A percentile compares a stretch with the other conserved stretches of the same genome.
Conservation (phyloP, 1,284 basidiomycete genomes). For the Waitea zeae region DNA sequence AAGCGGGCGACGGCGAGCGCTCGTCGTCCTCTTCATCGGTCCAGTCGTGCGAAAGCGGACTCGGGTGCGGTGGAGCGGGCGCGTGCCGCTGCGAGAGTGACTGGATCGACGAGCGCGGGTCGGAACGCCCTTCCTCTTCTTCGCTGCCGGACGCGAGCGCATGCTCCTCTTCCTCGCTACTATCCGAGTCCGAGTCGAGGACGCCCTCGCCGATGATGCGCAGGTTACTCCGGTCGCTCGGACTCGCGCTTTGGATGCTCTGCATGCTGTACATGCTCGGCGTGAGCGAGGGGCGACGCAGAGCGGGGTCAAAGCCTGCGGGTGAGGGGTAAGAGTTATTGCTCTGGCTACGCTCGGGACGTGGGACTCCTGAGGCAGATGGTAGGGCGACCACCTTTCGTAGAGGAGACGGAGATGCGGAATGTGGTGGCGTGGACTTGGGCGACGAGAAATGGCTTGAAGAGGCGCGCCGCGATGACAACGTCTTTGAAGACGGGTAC, state of each 20-base stretch:
- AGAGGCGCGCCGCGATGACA: too few species aligned
- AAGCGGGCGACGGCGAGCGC: conserved; percentile 24
- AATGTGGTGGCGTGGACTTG: too few species aligned
- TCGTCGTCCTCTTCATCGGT: conserved; percentile 21
- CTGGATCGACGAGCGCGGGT: conserved; percentile 5
- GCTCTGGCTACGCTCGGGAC: conserved; percentile 12
- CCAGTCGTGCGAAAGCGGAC: conserved; percentile 38
- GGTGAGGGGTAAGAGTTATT: conserved; percentile 4
- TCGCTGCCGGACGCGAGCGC: conserved; percentile 2
- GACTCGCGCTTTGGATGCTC: conserved; percentile 6
- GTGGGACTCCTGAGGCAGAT: conserved; percentile 18
- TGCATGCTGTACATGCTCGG: background rate
- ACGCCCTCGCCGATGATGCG: conserved; percentile 60
- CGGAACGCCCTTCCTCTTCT: background rate
- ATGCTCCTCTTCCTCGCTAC: conserved; percentile 10
- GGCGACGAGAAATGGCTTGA: too few species aligned
- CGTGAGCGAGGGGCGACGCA: conserved; percentile 7
- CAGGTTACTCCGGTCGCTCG: conserved; percentile 19
- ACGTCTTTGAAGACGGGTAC: too few species aligned
- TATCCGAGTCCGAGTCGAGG: conserved; percentile 37
- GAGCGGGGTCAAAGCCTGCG: background rate
- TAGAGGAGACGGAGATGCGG: conserved; percentile 40
- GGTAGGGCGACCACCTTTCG: conserved; percentile 25
- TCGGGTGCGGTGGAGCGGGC: conserved; percentile 27
- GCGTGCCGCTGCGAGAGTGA: conserved; percentile 16